Evolutionary conservation across 306 rosid species (phyloP).

Genomic region (Cucumis cinereus): DNA sequence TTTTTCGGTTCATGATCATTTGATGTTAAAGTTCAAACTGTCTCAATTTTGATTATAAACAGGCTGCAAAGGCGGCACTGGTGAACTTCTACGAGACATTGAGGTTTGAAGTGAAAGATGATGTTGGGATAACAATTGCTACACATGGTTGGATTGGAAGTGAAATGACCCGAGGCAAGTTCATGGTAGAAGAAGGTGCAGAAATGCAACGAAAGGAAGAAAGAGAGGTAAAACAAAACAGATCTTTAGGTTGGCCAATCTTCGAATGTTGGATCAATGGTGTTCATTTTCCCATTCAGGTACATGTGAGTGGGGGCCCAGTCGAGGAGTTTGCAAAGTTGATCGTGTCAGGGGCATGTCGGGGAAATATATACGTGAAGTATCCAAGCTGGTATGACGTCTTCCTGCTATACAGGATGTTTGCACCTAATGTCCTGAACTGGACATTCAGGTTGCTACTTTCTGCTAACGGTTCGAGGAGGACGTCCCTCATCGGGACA

Average conservation of each 20-base stretch:
- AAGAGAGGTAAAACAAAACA: conserved; percentile 42
- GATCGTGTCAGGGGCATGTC: conserved; percentile 67
- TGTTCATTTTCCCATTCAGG: conserved; percentile 8
- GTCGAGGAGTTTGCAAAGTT: conserved; percentile 61
- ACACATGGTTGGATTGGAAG: conserved; percentile 81
- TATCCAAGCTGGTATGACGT: conserved; percentile 78
- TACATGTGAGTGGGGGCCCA: conserved; percentile 43
- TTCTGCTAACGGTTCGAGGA: conserved; percentile 27
- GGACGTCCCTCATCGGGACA: conserved; percentile 43
- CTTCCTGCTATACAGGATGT: conserved; percentile 51
- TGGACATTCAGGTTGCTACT: conserved; percentile 60
- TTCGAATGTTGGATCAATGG: not conserved
- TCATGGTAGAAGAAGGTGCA: conserved; percentile 76
- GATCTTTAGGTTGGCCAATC: not conserved
- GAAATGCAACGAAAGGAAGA: conserved; percentile 93
- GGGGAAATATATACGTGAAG: conserved; percentile 57
- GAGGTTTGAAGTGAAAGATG: conserved; percentile 65
- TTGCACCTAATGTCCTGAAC: conserved; percentile 52
- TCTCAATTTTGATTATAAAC: not conserved
- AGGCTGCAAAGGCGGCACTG: conserved; percentile 78
- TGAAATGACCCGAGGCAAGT: conserved; percentile 69
- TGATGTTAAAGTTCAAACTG: not conserved
- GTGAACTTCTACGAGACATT: conserved; percentile 76
- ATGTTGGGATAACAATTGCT: conserved; percentile 69
- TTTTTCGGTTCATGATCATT: not conserved